These are phyloP conservation scores for Boletus bicolor DNA, from an alignment of 768 basidiomycete genomes.

Conservation along the genomic window DNA sequence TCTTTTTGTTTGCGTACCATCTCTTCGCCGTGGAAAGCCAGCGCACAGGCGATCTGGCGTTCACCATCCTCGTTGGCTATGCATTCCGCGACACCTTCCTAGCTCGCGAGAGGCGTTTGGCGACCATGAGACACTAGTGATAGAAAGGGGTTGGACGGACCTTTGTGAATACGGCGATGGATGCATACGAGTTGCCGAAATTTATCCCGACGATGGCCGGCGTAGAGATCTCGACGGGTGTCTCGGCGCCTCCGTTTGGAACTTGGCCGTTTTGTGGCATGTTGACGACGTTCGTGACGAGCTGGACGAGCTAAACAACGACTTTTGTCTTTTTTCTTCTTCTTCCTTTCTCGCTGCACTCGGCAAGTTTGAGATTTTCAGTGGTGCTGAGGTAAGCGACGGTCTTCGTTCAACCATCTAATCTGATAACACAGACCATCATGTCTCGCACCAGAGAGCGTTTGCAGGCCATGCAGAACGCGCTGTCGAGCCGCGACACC, in stretches of 20 bases:
- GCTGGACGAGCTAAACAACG: background rate
- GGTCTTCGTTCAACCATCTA: background rate
- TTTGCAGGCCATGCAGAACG: slow-evolving; percentile 15
- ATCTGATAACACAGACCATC: slow-evolving; percentile 2
- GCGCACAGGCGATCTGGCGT: slow-evolving; percentile 92
- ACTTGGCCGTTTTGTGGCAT: slow-evolving; percentile 41
- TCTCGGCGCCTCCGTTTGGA: slow-evolving; percentile 53
- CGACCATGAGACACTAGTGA: background rate
- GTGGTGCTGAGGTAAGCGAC: slow-evolving; percentile 11
- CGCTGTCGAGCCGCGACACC: background rate
- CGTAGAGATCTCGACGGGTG: slow-evolving; percentile 32
- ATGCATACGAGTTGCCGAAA: slow-evolving; percentile 93
- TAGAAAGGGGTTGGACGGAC: slow-evolving; percentile 37
- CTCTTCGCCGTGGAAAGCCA: slow-evolving; percentile 90
- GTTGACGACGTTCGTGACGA: background rate
- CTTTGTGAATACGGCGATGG: slow-evolving; percentile 94
- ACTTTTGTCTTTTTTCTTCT: background rate
- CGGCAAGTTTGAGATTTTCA: background rate
- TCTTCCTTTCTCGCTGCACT: background rate
- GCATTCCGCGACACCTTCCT: slow-evolving; percentile 92
- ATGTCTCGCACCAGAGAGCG: slow-evolving; percentile 9
- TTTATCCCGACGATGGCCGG: slow-evolving; percentile 89
- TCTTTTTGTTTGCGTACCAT: slow-evolving; percentile 52
- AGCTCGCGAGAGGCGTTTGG: background rate
- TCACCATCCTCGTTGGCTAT: slow-evolving; percentile 99